phyloP scores from a whole-genome alignment of 2,329 filamentous ascomycete genomes.

The Aspergillus quadrilineatus region DNA sequence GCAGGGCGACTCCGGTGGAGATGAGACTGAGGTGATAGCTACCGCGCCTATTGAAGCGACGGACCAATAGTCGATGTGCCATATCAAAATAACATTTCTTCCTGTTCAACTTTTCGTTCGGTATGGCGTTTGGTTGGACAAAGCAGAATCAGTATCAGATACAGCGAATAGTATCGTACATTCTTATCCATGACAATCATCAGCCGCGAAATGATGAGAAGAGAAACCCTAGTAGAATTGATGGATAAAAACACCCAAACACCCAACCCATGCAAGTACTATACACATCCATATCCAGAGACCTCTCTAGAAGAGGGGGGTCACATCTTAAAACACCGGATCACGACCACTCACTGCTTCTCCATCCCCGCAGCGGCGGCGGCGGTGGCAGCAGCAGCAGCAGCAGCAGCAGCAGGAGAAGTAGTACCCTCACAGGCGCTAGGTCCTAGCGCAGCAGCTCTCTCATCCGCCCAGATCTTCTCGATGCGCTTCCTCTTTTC shows the following conservation, averaged over 20 bases:
- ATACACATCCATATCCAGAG: not conserved
- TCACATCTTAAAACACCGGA: not conserved
- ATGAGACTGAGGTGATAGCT: slow-evolving; percentile 12
- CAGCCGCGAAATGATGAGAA: not conserved
- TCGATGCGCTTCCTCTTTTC: slow-evolving; percentile 72
- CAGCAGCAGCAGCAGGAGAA: not conserved
- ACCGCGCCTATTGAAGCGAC: slow-evolving; percentile 18
- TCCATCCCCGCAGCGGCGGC: slow-evolving; percentile 8
- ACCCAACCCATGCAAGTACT: slow-evolving; percentile 7
- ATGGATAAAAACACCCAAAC: slow-evolving; percentile 1
- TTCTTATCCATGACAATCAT: slow-evolving; percentile 8
- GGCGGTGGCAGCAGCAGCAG: not conserved
- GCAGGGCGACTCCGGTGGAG: slow-evolving; percentile 19
- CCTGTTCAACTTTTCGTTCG: slow-evolving; percentile 6
- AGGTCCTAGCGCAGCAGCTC: slow-evolving; percentile 23
- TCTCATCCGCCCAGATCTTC: slow-evolving; percentile 69
- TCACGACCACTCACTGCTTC: not conserved
- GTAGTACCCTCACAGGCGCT: not conserved
- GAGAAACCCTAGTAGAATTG: not conserved
- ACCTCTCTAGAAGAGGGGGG: not conserved
- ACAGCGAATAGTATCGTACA: slow-evolving; percentile 24
- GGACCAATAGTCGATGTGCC: slow-evolving; percentile 12
- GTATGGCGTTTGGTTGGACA: slow-evolving; percentile 34
- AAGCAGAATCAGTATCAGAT: slow-evolving; percentile 6
- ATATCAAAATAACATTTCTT: not conserved